These are phyloP conservation scores for Arthroderma sp. DNA, from an alignment of 2,329 filamentous ascomycete species.

Conservation along the genomic window DNA sequence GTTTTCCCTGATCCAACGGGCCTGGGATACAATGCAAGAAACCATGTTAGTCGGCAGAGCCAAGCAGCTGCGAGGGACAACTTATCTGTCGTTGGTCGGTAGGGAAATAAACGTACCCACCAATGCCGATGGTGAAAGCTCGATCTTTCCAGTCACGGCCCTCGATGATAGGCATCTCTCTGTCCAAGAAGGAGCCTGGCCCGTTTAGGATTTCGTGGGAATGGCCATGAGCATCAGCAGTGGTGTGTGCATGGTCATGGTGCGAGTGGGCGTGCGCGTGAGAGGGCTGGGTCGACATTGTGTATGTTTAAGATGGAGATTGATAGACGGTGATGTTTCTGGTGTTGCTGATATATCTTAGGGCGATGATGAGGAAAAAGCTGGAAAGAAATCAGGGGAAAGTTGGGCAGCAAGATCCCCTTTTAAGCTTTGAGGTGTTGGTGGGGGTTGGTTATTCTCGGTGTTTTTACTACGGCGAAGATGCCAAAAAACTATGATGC, in stretches of 20 bases:
- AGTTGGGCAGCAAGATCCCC: too few species aligned
- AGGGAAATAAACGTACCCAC: conserved; percentile 48
- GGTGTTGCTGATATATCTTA: neutral
- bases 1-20: conserved; percentile 97
- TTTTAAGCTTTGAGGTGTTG: too few species aligned
- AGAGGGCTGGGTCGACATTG: neutral
- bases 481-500: too few species aligned
- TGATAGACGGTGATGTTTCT: too few species aligned
- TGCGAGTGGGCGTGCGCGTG: conserved; percentile 8
- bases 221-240: conserved; percentile 64
- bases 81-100: neutral
- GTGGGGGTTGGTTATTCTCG: too few species aligned
- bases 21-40: conserved; percentile 32
- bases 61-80: neutral
- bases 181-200: conserved; percentile 74
- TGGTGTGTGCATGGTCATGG: conserved; percentile 46
- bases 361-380: too few species aligned
- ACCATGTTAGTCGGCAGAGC: neutral
- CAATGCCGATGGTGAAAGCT: conserved; percentile 94
- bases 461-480: too few species aligned
- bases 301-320: neutral
- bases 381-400: too few species aligned
- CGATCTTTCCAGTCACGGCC: conserved; percentile 77
- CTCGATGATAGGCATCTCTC: conserved; percentile 88
- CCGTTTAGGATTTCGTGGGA: conserved; percentile 91